Evolutionary conservation across 805 yeast genomes (phyloP).

Genomic region (Priceomyces melissophilus): DNA sequence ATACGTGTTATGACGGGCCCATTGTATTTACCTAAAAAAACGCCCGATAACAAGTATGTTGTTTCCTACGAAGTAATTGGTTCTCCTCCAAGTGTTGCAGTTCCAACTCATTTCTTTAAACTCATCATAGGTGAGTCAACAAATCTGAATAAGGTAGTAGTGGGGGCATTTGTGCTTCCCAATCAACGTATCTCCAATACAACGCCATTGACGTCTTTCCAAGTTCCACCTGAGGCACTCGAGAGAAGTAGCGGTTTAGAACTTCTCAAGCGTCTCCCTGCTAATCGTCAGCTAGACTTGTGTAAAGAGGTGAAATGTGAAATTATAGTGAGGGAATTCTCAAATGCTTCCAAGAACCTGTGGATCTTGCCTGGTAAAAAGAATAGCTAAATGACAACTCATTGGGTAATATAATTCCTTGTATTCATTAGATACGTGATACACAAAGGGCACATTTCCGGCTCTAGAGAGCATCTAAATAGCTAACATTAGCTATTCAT

Average conservation of each 20-base stretch:
- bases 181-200: constrained; percentile 74
- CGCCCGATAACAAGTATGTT: constrained; percentile 79
- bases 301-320: constrained; percentile 81
- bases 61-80: constrained; percentile 93
- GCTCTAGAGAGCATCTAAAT: no score
- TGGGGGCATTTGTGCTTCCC: constrained; percentile 93
- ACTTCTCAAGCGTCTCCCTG: constrained; percentile 67
- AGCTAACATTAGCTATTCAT: no score
- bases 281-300: constrained; percentile 49
- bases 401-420: no score
- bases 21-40: constrained; percentile 74
- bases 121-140: constrained; percentile 75
- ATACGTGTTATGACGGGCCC: constrained; percentile 95
- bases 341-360: constrained; percentile 22
- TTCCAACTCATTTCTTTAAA: constrained; percentile 96
- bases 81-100: constrained; percentile 93
- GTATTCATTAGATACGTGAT: no score
- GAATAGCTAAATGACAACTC: no score
- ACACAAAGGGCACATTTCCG: no score
- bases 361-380: no score
- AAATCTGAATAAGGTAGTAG: constrained; percentile 48
- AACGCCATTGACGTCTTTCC: constrained; percentile 68
- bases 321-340: constrained; percentile 78
- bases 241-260: constrained; percentile 86
- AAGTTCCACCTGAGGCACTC: constrained; percentile 85